These are phyloP conservation scores for Bremia lactucae DNA, from an alignment of 352 stramenopile species.

Conservation along the genomic window DNA sequence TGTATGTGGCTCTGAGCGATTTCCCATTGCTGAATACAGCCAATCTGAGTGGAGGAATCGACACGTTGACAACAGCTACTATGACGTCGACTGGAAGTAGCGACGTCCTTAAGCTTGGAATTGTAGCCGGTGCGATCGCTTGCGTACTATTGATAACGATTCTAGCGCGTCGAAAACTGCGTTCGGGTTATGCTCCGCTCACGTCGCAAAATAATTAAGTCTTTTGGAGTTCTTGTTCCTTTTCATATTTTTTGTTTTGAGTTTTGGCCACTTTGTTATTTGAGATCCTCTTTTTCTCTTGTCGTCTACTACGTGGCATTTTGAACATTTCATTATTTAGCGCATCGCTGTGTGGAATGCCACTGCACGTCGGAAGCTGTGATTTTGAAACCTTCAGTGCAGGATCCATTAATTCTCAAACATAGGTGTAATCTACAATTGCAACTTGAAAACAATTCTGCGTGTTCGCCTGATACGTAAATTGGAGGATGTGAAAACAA, in stretches of 20 bases:
- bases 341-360: constrained; percentile 65
- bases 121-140: constrained; percentile 18
- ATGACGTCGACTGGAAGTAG: constrained; percentile 1
- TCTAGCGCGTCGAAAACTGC: constrained; percentile 35
- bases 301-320: no score
- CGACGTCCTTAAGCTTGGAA: constrained; percentile 9
- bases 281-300: no score
- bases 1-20: constrained; percentile 67
- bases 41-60: constrained; percentile 4
- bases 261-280: neutral
- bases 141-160: constrained; percentile 15
- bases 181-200: constrained; percentile 41
- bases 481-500: constrained; percentile 58
- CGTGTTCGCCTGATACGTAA: constrained; percentile 48
- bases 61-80: neutral
- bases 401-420: constrained; percentile 32
- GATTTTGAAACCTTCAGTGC: constrained; percentile 37
- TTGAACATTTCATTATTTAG: no score
- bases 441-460: constrained; percentile 55
- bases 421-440: constrained; percentile 56
- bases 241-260: neutral
- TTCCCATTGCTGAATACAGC: constrained; percentile 21
- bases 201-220: constrained; percentile 9
- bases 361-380: constrained; percentile 60
- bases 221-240: constrained; percentile 31